Evolutionary conservation across 2,329 filamentous ascomycete genomes (phyloP), one percentile per base, ranked within the genome.

Genomic region (Dothistroma pini): DNA sequence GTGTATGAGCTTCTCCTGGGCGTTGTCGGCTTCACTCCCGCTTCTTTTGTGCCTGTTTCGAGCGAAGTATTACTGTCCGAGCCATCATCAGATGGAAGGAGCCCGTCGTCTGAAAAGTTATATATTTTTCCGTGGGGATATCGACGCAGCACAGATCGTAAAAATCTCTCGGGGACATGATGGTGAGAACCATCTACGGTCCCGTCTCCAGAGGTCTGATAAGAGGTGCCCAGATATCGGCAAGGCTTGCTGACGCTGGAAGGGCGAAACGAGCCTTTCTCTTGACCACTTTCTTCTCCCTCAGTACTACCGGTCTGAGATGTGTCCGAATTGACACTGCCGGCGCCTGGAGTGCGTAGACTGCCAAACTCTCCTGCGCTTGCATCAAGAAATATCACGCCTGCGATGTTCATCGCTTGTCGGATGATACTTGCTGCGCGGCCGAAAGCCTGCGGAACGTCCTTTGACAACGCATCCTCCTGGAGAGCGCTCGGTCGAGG

Each of bases 331-430:
- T 25, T 48, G n/a, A 21, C 14, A 19, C 16, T 38, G 44, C 14
- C 34, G 29, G 48, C 58, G 16, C 22, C 35, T 11, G 34, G 44
- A n/a, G 22, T 62, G 16, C 54, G 51, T 10, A 70, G 57, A 14
- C 61, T 61, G 2, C 65, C 61, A 34, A 67, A 68, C 16, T 59
- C 58, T 14, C 60, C 54, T 4, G 62, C 59, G 1, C 58, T 32
- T 38, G 66, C 73, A 63, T 77, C 76, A 34, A 79, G 61, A 54
- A 78, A 77, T 0, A 77, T 64, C 25, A 81, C 79, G 10, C 79
- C 80, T 6, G 80, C 78, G 14, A 78, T 75, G 9, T 72, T 70
- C 21, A 83, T 69, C 25, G 79, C 56, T 22, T 54, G 47, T 35
- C 60, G 52, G 16, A 63, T 52, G 2, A 61, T 57, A 14, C 21